A percentile compares a stretch with the other conserved stretches of the same genome.
Evolutionary conservation across 306 rosid species (phyloP).

Genomic region (Urtica urens): DNA sequence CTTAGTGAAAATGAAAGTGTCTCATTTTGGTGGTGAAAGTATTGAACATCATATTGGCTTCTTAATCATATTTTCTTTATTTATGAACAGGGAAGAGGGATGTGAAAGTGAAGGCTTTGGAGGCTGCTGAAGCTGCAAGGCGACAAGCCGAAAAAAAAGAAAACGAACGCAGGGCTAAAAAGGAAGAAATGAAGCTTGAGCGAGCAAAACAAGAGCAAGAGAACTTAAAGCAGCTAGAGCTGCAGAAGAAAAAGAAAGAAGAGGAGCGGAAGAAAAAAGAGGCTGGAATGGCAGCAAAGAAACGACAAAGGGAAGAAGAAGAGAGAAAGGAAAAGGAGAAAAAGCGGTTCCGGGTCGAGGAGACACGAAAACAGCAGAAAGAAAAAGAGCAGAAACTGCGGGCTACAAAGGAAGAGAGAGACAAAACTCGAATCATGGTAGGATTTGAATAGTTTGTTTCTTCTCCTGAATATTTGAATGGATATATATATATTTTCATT

Average conservation of each 20-base stretch:
- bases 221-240: constrained; percentile 46
- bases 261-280: constrained; percentile 65
- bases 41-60: background rate
- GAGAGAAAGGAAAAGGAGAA: constrained; percentile 68
- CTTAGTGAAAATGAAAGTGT: too few relatives aligned
- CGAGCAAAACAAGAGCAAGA: constrained; percentile 53
- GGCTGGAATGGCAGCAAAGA: constrained; percentile 59
- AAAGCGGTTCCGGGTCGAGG: constrained; percentile 64
- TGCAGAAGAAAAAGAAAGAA: constrained; percentile 63
- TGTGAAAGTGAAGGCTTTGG: constrained; percentile 74
- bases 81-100: constrained; percentile 63
- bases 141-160: constrained; percentile 75
- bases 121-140: constrained; percentile 81
- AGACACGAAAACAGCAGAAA: constrained; percentile 38
- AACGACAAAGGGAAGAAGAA: constrained; percentile 80
- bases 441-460: background rate
- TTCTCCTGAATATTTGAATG: background rate
- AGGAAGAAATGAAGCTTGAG: constrained; percentile 60
- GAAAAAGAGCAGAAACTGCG: constrained; percentile 41
- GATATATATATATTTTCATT: too few relatives aligned
- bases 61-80: constrained; percentile 6
- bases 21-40: too few relatives aligned
- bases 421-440: constrained; percentile 29
- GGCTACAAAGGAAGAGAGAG: constrained; percentile 35
- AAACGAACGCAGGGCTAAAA: constrained; percentile 80